Evolutionary conservation across 2,329 filamentous ascomycete species (phyloP), one percentile per base, ranked within the genome.

Genomic region (Exophiala lecanii-corni): DNA sequence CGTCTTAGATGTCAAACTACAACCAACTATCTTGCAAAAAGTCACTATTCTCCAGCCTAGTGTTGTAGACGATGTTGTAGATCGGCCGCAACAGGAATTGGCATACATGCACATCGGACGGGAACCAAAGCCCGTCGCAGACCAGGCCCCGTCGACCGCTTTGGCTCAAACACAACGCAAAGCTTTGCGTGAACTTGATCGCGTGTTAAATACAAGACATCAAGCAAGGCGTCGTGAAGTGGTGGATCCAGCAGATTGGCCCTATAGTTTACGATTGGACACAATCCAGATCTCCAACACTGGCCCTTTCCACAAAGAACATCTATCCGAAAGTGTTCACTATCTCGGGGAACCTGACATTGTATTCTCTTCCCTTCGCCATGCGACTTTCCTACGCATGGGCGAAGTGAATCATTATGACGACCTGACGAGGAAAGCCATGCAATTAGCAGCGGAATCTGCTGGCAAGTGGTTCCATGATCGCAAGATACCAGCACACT

Each of bases 381-480:
- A 43, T 23, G 16, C 36, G 19, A 17, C 37, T 6, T 26, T 28
- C 9, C 20, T 36, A 16, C 41, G 36, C 5, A 20, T 41, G 9
- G 25, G 12, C 12, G 40, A 51, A 13, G n/a, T 21, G 17, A 59
- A 69, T 35, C 59, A 61, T 46, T 70, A 59, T 50, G 62, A 63
- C 12, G 60, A 69, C 35, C 56, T 73, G 19, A 59, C 72, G 35
- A 59, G 62, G 2, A 66, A 74, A 37, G 53, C 68, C 25, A 83
- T 82, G 79, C 61, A 79, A 45, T 58, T 81, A 16, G 77, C 73
- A 12, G 68, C 70, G 41, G 67, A 72, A 36, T 61, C 71, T n/a
- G 71, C 68, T 5, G 74, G 67, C 10, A 53, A 59, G 9, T 79
- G 74, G 74, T 74, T 72, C 51, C 58, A 61, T n/a, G 68, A 73